Conservation (phyloP, 768 basidiomycete species). For the Pleurotus tuber-regium region DNA sequence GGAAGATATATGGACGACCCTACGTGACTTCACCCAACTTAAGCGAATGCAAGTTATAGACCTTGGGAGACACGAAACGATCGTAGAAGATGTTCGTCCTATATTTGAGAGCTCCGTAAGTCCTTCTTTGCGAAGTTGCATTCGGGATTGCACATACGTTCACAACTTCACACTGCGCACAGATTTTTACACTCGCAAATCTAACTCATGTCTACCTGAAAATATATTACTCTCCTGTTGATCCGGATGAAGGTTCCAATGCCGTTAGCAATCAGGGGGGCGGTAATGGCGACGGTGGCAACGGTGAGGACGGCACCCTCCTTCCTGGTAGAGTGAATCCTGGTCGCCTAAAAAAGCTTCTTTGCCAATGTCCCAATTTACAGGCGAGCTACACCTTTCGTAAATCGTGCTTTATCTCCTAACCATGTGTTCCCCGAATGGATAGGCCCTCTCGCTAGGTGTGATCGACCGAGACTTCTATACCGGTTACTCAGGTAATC, state of each 20-base stretch:
- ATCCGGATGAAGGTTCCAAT: background rate
- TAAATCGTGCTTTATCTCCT: background rate
- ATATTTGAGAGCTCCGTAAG: background rate
- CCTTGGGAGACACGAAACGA: background rate
- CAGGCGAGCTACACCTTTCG: background rate
- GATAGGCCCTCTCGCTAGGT: background rate
- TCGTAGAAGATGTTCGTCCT: background rate
- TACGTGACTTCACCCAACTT: background rate
- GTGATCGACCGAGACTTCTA: background rate
- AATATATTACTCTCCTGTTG: background rate
- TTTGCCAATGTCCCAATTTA: background rate
- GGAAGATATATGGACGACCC: slow-evolving; percentile 2
- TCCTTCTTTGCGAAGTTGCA: background rate
- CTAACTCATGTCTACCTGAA: background rate
- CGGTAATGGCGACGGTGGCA: background rate
- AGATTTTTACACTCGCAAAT: background rate
- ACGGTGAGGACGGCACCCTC: background rate
- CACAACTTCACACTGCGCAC: background rate
- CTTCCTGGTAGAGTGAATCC: background rate
- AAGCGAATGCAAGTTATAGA: background rate
- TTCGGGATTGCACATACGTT: no score
- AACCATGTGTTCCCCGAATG: background rate
- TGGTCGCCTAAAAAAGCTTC: background rate
- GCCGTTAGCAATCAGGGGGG: no score
- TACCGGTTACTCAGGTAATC: background rate